Evolutionary conservation across 106 monocot species (phyloP), one percentile per base, ranked within the genome.

Genomic region (Apostasia ramifera): DNA sequence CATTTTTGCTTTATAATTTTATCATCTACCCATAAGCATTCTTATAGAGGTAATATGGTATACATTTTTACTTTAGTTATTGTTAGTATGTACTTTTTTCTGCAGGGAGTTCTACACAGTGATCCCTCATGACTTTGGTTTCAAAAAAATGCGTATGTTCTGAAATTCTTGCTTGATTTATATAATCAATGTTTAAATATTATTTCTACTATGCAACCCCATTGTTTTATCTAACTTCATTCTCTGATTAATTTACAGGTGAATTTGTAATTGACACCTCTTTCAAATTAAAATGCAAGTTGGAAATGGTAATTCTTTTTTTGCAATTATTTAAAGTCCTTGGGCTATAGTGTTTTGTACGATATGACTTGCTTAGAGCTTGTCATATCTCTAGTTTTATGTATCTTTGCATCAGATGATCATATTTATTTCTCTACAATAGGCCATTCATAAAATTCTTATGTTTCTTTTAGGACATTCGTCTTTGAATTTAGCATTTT

Each of bases 61-160:
- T 26, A 26, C 26, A 26, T 26, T 26, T 26, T 26, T 26, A 26
- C 26, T 26, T 26, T 0, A 26, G 26, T 26, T 26, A 26, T 26
- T 26, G 26, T 26, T 26, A 26, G 26, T 26, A 26, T 5, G 9
- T 50, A n/a, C 55, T 56, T 61, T 45, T 59, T 47, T 58, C 48
- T 80, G 63, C 91, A 95, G 94, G 69, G 91, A 95, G 69, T 95
- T 95, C 77, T 91, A 95, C 80, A 91, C 88, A 38, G 86, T 91
- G 73, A 91, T 95, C 40, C 95, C 95, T 44, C 95, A 95, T 79
- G 86, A 91, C 68, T 95, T 88, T 68, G 95, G 95, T 49, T 95
- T 91, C 71, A 88, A 73, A 77, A 95, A 91, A 58, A 95, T 95
- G 95, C 76, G 94, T 94, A 85, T 72, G 93, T 84, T 61, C 69